A percentile compares a stretch with the other conserved stretches of the same genome.
Conservation (phyloP, 106 monocot species). For the Amphibolis antarctica region DNA sequence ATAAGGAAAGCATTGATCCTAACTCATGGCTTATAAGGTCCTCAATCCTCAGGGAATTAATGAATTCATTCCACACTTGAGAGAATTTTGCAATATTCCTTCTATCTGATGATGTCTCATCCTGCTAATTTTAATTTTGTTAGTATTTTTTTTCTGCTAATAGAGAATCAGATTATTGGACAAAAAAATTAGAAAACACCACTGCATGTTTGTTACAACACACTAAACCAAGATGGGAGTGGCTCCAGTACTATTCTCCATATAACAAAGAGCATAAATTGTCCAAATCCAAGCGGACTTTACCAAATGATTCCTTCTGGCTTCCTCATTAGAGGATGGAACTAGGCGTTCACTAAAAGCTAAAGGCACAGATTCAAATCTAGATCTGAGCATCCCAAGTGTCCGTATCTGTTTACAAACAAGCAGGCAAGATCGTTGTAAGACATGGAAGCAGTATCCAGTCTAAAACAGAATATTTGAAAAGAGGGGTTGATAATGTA, state of each 20-base stretch:
- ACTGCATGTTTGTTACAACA: too few species aligned
- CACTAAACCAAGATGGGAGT: too few species aligned
- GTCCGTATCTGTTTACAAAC: conserved; percentile 62
- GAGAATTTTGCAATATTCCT: conserved; percentile 67
- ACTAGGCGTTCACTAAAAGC: conserved; percentile 57
- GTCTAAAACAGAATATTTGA: too few species aligned
- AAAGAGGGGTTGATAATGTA: too few species aligned
- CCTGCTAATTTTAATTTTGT: conserved; percentile 22
- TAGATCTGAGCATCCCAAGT: conserved; percentile 90
- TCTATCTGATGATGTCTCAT: conserved; percentile 27
- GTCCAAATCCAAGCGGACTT: too few species aligned
- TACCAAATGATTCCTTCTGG: conserved; percentile 12
- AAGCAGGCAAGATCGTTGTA: conserved; percentile 1
- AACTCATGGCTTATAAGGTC: conserved; percentile 83
- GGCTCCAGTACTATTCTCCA: too few species aligned
- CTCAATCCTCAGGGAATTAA: conserved; percentile 57
- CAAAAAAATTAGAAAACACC: too few species aligned
- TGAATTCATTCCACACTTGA: conserved; percentile 79
- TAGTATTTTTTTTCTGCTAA: background rate
- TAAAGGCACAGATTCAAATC: conserved; percentile 76
- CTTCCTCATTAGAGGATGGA: conserved; percentile 29
- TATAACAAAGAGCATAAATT: too few species aligned
- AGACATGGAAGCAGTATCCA: background rate
- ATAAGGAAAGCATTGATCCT: background rate
- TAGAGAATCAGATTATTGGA: too few species aligned